Evolutionary conservation across 1,284 basidiomycete species (phyloP).

Genomic region (Leccinum angustisporum): DNA sequence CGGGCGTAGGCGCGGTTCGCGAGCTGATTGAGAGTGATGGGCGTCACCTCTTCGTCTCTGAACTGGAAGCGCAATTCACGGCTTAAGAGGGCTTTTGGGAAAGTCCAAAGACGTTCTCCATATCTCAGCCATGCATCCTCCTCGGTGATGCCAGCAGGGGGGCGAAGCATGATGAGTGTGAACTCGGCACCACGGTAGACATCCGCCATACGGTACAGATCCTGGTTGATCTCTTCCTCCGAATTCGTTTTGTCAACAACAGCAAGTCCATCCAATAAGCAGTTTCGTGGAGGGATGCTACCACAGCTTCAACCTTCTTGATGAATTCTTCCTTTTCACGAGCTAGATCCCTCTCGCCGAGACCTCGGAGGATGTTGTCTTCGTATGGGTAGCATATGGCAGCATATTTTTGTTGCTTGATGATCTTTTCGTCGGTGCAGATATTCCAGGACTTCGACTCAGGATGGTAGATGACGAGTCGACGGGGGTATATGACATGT

Average conservation of each 20-base stretch:
- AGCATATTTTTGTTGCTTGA: slow-evolving; percentile 19
- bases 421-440: slow-evolving; percentile 6
- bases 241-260: not conserved
- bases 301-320: slow-evolving; percentile 2
- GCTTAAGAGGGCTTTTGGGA: slow-evolving; percentile 27
- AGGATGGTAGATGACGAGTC: slow-evolving; percentile 21
- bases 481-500: slow-evolving; percentile 20
- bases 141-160: not conserved
- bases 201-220: slow-evolving; percentile 32
- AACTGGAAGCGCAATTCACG: slow-evolving; percentile 20
- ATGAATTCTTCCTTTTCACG: slow-evolving; percentile 4
- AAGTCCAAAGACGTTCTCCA: slow-evolving; percentile 31
- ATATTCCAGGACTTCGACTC: slow-evolving; percentile 4
- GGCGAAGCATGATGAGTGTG: slow-evolving; percentile 27
- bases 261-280: slow-evolving; percentile 32
- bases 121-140: slow-evolving; percentile 19
- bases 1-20: slow-evolving; percentile 24
- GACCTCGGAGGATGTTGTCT: slow-evolving; percentile 10
- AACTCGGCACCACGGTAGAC: slow-evolving; percentile 29
- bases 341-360: not conserved
- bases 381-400: slow-evolving; percentile 21
- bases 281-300: slow-evolving; percentile 12
- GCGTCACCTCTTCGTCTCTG: slow-evolving; percentile 10
- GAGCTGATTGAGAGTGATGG: slow-evolving; percentile 26
- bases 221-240: slow-evolving; percentile 13